A percentile compares a stretch with the other conserved stretches of the same genome.
Evolutionary conservation across 2,329 filamentous ascomycete genomes (phyloP).

Genomic region (Penicillium hesseltinei): DNA sequence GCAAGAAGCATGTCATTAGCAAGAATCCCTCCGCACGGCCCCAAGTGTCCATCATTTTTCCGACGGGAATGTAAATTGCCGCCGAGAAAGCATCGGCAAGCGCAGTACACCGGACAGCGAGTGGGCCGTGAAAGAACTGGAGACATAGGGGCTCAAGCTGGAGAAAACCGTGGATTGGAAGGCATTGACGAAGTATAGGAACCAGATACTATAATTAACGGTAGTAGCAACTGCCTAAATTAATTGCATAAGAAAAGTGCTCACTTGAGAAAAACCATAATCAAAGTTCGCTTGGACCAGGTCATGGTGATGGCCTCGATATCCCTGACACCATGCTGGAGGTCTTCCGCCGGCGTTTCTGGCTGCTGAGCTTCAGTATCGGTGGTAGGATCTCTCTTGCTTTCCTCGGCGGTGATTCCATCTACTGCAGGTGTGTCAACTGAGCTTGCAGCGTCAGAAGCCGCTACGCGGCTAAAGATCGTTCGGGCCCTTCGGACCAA

Average conservation of each 20-base stretch:
- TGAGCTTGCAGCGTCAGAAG: not conserved
- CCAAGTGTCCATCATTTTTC: constrained; percentile 60
- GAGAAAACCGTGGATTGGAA: constrained; percentile 33
- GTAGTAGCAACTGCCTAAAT: not conserved
- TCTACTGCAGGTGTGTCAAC: not conserved
- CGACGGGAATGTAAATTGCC: constrained; percentile 55
- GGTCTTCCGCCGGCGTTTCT: constrained; percentile 8
- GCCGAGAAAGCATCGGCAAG: constrained; percentile 54
- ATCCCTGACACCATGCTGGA: constrained; percentile 42
- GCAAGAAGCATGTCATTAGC: constrained; percentile 45
- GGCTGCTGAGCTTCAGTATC: not conserved
- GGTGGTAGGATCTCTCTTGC: not conserved
- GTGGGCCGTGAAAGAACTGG: constrained; percentile 50
- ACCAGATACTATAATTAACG: constrained; percentile 28
- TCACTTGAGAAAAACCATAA: constrained; percentile 3
- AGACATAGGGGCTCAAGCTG: constrained; percentile 46
- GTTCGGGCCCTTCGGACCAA: not conserved
- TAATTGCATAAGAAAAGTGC: not conserved
- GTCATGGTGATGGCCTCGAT: constrained; percentile 46
- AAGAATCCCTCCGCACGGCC: constrained; percentile 56
- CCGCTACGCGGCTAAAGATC: not conserved
- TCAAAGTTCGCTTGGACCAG: constrained; percentile 39
- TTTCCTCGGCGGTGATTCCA: not conserved
- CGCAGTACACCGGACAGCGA: constrained; percentile 52
- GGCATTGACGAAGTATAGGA: constrained; percentile 37